Evolutionary conservation across 2,329 filamentous ascomycete species (phyloP), one percentile per base, ranked within the genome.

Genomic region (Aspergillus nomiae): DNA sequence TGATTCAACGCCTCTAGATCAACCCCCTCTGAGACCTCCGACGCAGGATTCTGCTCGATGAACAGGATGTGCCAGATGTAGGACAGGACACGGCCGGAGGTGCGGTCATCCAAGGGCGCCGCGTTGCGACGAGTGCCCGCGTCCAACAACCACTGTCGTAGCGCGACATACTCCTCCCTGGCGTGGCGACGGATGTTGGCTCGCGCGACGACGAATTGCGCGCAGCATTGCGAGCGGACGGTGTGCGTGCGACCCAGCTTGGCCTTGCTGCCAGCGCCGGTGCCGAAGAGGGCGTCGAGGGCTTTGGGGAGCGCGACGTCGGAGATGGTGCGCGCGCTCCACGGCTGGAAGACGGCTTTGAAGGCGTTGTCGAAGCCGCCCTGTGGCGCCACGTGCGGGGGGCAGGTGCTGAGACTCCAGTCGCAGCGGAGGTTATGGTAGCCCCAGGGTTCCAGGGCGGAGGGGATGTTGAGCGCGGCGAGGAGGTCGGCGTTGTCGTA

Each of bases 141-240:
- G 69, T 84, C 81, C 9, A 84, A 72, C 38, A 87, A 71, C 85
- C 85, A 87, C 65, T 85, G 81, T 43, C 85, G 76, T 58, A 86
- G 73, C 28, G 83, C 83, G 16, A 83, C 68, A 67, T 86, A 86
- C 66, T 86, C 82, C 12, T 82, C 81, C 1, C 78, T 75, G 0
- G 78, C 77, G 71, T 85, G 83, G 62, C 81, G 79, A 72, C 78
- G 81, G 21, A 86, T 79, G 21, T 78, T 76, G 14, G 82, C 77
- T 6, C 82, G 74, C 3, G 81, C 77, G 26, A 86, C 84, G 14
- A 81, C 83, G 69, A 86, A 87, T 65, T 86, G 85, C 12, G 84
- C 85, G 73, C 84, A 87, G 69, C 85, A 87, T 71, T 85, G 80
- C 50, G 80, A 75, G 60, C 81, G 69, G 65, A 84, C 41, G 62